Conservation (phyloP, 2,329 filamentous ascomycete genomes). For the Escovopsis sp. region DNA sequence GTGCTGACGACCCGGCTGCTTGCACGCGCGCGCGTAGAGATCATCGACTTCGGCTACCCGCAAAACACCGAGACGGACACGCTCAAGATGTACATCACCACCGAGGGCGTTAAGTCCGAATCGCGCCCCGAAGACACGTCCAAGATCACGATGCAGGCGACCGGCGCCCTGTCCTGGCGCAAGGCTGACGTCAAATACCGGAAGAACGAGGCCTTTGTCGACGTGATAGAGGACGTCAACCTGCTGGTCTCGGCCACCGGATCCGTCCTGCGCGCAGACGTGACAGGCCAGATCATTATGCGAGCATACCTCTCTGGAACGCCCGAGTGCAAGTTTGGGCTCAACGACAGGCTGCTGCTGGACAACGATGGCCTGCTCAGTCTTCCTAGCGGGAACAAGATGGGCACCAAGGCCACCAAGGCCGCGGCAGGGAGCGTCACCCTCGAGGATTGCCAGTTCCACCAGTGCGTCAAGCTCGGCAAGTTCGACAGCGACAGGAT, state of each 20-base stretch:
- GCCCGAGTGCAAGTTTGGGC: slow-evolving; percentile 95
- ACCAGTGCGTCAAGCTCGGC: slow-evolving; percentile 94
- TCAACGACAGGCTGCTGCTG: slow-evolving; percentile 89
- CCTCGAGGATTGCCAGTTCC: slow-evolving; percentile 95
- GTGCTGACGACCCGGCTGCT: neutral
- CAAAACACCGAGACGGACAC: slow-evolving; percentile 99
- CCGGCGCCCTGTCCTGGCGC: slow-evolving; percentile 90
- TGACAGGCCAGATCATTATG: slow-evolving; percentile 97
- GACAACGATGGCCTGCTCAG: slow-evolving; percentile 55
- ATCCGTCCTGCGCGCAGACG: slow-evolving; percentile 85
- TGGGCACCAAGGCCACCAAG: slow-evolving; percentile 79
- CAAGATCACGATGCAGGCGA: slow-evolving; percentile 98
- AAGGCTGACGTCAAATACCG: slow-evolving; percentile 96
- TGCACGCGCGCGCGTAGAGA: slow-evolving; percentile 49
- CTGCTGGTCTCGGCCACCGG: slow-evolving; percentile 97
- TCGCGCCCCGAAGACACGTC: slow-evolving; percentile 78
- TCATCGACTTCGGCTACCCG: slow-evolving; percentile 96
- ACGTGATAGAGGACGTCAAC: slow-evolving; percentile 98
- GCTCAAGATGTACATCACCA: slow-evolving; percentile 99
- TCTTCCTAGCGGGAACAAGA: slow-evolving; percentile 58
- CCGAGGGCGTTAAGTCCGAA: slow-evolving; percentile 92
- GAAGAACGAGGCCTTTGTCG: slow-evolving; percentile 98
- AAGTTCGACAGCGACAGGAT: slow-evolving; percentile 95
- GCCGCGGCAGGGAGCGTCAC: slow-evolving; percentile 92
- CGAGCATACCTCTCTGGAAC: slow-evolving; percentile 92